Base-by-base conservation (phyloP, 169 alveolate genomes). In the Plasmodium cynomolgi region DNA sequence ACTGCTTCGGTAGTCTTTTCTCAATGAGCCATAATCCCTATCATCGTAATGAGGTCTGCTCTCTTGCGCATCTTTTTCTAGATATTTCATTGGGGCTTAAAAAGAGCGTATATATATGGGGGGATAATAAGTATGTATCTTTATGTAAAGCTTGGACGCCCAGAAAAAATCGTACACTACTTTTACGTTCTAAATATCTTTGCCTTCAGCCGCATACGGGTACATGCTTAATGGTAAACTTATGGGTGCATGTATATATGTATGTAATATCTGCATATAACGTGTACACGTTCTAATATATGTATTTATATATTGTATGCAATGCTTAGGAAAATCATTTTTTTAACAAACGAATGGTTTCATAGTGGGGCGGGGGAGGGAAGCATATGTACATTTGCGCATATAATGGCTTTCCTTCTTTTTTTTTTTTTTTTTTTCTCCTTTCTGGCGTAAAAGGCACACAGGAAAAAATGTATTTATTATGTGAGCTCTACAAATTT, bases 41-140 rank as follows among this genome's bases (percentile, higher is more conserved):
- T 75, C 85, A 75, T 85, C 86, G 39, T 84, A 71, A 37, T 84
- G 47, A 72, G 50, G 34, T 47, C 83, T 85, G 41, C 44, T 85
- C 8, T 74, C 79, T 8, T 68, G 71, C 34, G 34, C 81, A 75
- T 75, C 79, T 37, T 56, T 85, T 26, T 85, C 93, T 15, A 29
- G 39, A 85, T 85, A 29, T 37, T 54, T 85, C 84, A 85, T 85
- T 85, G 50, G 83, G 29, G 29, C 41, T 62, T 23, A 83, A 68
- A 50, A 54, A 54, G 54, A 20, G 29, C 11, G 20, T 77, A 77
- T 77, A 77, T 77, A 26, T 62, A 1, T 62, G 2, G 9, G 75
- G 75, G 75, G 29, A 23, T n/a, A 20, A 62, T 20, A 62, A 23
- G 13, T 62, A 62, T 62, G 34, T 62, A 62, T 13, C 58, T 47